phyloP scores from a whole-genome alignment of 2,329 filamentous ascomycete genomes.

The Nigrospora sphaerica region DNA sequence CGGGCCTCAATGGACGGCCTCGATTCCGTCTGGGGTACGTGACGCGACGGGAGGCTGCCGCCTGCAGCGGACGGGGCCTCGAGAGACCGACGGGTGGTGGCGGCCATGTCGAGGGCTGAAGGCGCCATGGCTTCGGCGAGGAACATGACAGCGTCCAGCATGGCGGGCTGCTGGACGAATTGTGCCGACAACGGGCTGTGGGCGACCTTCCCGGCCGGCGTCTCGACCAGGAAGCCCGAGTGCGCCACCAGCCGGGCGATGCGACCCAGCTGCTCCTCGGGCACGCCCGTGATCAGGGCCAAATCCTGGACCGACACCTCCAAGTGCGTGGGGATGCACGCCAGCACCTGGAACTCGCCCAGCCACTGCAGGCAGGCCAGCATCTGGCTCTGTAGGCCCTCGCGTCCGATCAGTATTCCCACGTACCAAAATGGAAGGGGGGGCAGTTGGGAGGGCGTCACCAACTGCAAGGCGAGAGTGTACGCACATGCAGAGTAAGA shows the following conservation, averaged over 20 bases:
- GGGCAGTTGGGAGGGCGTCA: neutral
- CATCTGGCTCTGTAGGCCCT: constrained; percentile 5
- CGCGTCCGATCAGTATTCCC: neutral
- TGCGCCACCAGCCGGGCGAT: constrained; percentile 25
- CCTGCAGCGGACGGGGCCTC: too few relatives aligned
- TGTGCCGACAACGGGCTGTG: constrained; percentile 29
- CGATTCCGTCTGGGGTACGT: too few relatives aligned
- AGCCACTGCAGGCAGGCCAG: constrained; percentile 32
- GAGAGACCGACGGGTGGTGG: constrained; percentile 10
- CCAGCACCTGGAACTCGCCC: constrained; percentile 34
- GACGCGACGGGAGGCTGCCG: too few relatives aligned
- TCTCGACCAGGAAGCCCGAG: constrained; percentile 27
- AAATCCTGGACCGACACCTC: constrained; percentile 29
- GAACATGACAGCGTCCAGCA: constrained; percentile 30
- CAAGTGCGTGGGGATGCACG: constrained; percentile 31
- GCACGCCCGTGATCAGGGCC: constrained; percentile 30
- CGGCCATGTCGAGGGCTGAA: constrained; percentile 25
- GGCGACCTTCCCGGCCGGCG: constrained; percentile 20
- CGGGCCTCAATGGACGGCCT: too few relatives aligned
- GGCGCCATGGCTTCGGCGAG: constrained; percentile 26
- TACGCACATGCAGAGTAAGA: neutral
- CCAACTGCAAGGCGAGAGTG: neutral
- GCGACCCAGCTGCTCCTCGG: constrained; percentile 27
- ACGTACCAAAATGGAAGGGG: neutral
- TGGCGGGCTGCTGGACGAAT: constrained; percentile 25